Conservation (phyloP, 176 grass and related monocot genomes). For the Avena insularis region DNA sequence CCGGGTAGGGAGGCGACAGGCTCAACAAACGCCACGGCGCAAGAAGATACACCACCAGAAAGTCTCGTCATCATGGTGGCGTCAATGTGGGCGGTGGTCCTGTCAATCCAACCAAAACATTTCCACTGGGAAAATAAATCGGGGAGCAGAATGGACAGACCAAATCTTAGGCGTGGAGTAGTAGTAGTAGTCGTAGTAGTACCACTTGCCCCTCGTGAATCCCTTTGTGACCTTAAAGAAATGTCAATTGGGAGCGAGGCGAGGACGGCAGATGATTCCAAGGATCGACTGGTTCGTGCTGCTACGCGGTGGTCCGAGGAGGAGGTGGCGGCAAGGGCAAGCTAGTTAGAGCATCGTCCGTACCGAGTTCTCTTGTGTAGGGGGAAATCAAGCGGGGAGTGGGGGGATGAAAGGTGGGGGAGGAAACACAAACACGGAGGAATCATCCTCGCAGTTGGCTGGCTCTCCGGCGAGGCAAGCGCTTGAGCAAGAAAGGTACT, state of each 20-base stretch:
- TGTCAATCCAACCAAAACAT: neutral
- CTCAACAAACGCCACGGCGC: constrained; percentile 41
- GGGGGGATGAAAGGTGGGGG: neutral
- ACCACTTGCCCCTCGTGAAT: constrained; percentile 24
- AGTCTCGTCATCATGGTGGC: constrained; percentile 42
- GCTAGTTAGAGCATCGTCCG: neutral
- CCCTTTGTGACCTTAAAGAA: constrained; percentile 40
- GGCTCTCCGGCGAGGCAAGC: neutral
- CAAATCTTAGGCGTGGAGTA: constrained; percentile 34
- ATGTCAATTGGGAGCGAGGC: neutral
- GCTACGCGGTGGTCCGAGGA: neutral
- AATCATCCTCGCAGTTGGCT: neutral
- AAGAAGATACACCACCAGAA: constrained; percentile 40
- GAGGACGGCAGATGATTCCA: constrained; percentile 1
- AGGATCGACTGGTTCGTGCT: neutral
- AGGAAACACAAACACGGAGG: too few relatives aligned
- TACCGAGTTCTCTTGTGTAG: neutral
- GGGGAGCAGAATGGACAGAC: neutral
- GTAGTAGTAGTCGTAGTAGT: neutral
- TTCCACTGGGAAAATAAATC: neutral
- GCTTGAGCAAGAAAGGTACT: neutral
- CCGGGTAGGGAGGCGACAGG: constrained; percentile 7
- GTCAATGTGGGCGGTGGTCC: constrained; percentile 53
- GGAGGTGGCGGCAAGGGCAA: neutral
- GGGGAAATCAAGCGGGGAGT: too few relatives aligned